A percentile compares a stretch with the other conserved stretches of the same genome.
Evolutionary conservation across 2,329 filamentous ascomycete genomes (phyloP).

Genomic region (Fusarium sp.): DNA sequence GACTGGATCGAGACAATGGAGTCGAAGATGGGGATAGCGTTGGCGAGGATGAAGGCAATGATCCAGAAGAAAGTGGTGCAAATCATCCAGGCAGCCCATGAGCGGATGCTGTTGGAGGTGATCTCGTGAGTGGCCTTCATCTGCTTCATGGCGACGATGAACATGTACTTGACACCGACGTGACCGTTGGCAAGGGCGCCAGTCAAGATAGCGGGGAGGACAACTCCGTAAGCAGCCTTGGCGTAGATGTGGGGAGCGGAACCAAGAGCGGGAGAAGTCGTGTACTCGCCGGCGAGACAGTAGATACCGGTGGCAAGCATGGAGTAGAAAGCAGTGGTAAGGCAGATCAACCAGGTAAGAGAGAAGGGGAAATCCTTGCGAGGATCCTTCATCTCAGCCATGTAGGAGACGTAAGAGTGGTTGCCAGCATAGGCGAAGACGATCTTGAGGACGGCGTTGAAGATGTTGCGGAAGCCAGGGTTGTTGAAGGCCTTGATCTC

Average conservation of each 20-base stretch:
- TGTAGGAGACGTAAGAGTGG: constrained; percentile 38
- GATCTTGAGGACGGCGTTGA: constrained; percentile 30
- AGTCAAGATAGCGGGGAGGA: constrained; percentile 34
- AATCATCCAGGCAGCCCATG: constrained; percentile 42
- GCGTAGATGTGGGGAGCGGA: constrained; percentile 29
- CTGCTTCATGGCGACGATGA: constrained; percentile 16
- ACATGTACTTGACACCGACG: constrained; percentile 38
- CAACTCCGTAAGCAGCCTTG: constrained; percentile 40
- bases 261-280: constrained; percentile 31
- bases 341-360: constrained; percentile 19
- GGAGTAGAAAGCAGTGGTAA: constrained; percentile 29
- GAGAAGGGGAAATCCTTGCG: constrained; percentile 33
- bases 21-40: constrained; percentile 42
- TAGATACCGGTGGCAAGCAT: constrained; percentile 36
- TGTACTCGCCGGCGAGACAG: constrained; percentile 36
- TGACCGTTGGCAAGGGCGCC: constrained; percentile 37
- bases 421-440: constrained; percentile 40
- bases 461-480: constrained; percentile 26
- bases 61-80: constrained; percentile 36
- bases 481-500: constrained; percentile 17
- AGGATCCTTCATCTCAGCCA: constrained; percentile 41
- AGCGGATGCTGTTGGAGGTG: constrained; percentile 23
- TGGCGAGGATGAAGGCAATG: constrained; percentile 36
- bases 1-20: constrained; percentile 39
- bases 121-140: constrained; percentile 20